Conservation (phyloP, 129 eudicot genomes). For the Flaveria bidentis region DNA sequence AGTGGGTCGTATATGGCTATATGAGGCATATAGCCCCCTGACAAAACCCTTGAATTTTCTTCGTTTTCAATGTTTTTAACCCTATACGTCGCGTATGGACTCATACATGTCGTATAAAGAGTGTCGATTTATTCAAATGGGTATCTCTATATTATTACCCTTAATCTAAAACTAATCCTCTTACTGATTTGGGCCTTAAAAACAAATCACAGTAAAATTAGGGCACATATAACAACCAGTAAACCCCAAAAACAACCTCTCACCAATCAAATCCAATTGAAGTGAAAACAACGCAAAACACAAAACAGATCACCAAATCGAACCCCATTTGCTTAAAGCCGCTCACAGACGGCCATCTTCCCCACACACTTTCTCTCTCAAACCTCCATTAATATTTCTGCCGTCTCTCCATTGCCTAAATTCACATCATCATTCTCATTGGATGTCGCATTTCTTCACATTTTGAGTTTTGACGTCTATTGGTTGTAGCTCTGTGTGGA, state of each 20-base stretch:
- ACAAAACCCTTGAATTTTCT: too few species aligned
- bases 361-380: neutral
- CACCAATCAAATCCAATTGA: slow-evolving; percentile 1
- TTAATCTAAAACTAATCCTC: neutral
- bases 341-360: slow-evolving; percentile 46
- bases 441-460: slow-evolving; percentile 11
- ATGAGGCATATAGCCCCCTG: too few species aligned
- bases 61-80: too few species aligned
- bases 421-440: slow-evolving; percentile 29
- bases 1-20: too few species aligned
- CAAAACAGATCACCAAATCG: slow-evolving; percentile 32
- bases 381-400: slow-evolving; percentile 27
- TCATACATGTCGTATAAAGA: too few species aligned
- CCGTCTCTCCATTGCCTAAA: slow-evolving; percentile 36
- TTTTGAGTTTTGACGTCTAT: slow-evolving; percentile 7
- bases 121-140: too few species aligned
- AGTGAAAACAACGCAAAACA: slow-evolving; percentile 37
- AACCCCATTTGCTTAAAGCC: slow-evolving; percentile 28
- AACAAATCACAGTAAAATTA: slow-evolving; percentile 3
- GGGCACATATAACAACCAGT: slow-evolving; percentile 34
- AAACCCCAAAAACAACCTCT: slow-evolving; percentile 20
- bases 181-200: slow-evolving; percentile 23
- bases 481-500: neutral
- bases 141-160: too few species aligned
- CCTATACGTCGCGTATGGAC: too few species aligned